Evolutionary conservation across 148 eudicot genomes (phyloP), one percentile per base, ranked within the genome.

Genomic region (Limonium bicolor): DNA sequence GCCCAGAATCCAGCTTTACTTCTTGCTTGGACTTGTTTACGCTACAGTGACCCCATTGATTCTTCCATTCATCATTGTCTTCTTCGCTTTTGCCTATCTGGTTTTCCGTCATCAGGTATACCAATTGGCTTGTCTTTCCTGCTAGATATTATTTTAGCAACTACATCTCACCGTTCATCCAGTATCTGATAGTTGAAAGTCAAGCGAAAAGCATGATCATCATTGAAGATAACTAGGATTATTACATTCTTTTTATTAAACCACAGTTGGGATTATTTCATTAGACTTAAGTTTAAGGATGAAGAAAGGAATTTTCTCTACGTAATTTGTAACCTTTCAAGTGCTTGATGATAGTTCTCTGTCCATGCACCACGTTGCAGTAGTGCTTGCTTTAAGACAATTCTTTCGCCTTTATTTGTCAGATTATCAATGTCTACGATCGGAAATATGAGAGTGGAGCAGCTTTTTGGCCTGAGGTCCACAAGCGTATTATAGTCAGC

Each of bases 61-160:
- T n/a, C 48, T 43, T 43, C 48, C 48, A 13, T 43, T 43, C 7
- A 43, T 43, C 19, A 43, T 43, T 25, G 30, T 43, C 48, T 43
- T 43, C 31, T 43, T 43, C 27, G 48, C 48, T 13, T 43, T 43
- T 13, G 48, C 48, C 14, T 43, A 43, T 22, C 48, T 43, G 31
- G 48, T 43, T 43, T 43, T 43, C 31, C 48, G 48, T 2, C 48
- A 43, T 43, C 48, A 41, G 46, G 46, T 41, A 41, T 41, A 19
- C 21, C 19, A 4, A 19, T n/a, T n/a, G n/a, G n/a, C n/a, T n/a
- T 5, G 38, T 35, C 6, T n/a, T 35, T n/a, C 38, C 13, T 16
- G 17, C 38, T 35, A 5, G 13, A 35, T 3, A 35, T 35, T n/a
- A n/a, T n/a, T n/a, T n/a, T n/a, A n/a, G n/a, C n/a, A n/a, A n/a